Evolutionary conservation across 1,284 basidiomycete species (phyloP), one percentile per base, ranked within the genome.

Genomic region (Laetiporus sulphureus): DNA sequence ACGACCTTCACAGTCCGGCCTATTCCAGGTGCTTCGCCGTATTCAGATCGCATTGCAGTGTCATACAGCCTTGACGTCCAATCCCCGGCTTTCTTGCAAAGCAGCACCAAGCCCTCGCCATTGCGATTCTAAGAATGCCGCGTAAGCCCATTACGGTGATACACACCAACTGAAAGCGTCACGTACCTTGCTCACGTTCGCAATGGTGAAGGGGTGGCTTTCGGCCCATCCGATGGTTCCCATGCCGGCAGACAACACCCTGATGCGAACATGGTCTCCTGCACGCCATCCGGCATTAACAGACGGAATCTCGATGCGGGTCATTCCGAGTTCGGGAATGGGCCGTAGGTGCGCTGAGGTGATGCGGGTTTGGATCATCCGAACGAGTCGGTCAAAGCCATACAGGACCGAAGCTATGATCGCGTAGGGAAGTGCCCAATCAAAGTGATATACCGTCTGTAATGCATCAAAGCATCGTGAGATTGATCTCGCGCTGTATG

Each of bases 211-310:
- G 0, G 88, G 87, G 53, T 91, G 89, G 0, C 71, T 63, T 49
- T 45, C 43, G 15, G 38, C 19, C 67, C 81, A 77, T 2, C 76
- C 74, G 29, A 70, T 66, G 52, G 67, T 60, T 1, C 81, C 77
- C 66, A 83, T 68, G 4, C 67, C 65, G 2, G 59, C 56, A 0
- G 43, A 45, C 12, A 87, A 61, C 4, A 91, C 68, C 7, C 84
- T 77, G 1, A 91, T 49, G 32, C 83, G 75, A 41, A 91, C 74
- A 55, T 91, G 89, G 56, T 91, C 89, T 1, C 88, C 87, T 1
- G 87, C 80, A 4, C 84, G 75, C 87, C 88, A 92, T 33, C 89
- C 89, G n/a, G 72, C 62, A 51, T 77, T 83, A 46, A 84, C 51
- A 1, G 61, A 52, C 2, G 74, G 78, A 7, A 86, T 62, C 44